Evolutionary conservation across 352 stramenopile species (phyloP), one percentile per base, ranked within the genome.

Genomic region (Pythium periplocum): DNA sequence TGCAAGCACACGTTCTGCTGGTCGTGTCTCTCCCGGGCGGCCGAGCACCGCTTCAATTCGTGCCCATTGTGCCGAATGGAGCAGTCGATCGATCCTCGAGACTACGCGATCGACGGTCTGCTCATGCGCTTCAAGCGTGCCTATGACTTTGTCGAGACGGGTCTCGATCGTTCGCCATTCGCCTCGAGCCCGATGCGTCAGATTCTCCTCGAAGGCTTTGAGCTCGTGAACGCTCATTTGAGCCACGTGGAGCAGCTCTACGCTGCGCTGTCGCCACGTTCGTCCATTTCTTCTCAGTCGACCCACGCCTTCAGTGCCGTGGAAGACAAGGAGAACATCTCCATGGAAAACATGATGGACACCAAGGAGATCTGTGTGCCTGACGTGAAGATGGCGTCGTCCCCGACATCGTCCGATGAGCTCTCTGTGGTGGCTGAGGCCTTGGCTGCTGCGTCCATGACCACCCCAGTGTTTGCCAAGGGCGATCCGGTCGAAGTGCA

Each of bases 1-100:
- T 92, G 81, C 55, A 66, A 61, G 4, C 81, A 92, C 66, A 86
- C 78, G 0, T 92, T 92, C 51, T 92, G 81, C 57, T 92, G 81
- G 78, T 84, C 81, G 58, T 92, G 81, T 53, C 62, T 92, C 32
- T 86, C 78, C 2, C 81, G 80, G 44, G 81, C 81, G 5, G 76
- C 68, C 17, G 72, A 87, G 57, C 78, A 87, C 52, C 70, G 75
- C n/a, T 88, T 91, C 68, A 65, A 83, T 34, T 86, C 78, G 6
- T 91, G 80, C 17, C 80, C 80, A 1, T 43, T 91, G 11, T 92
- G 81, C 57, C 81, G 81, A 37, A 75, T 71, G 35, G 72, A 70
- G 26, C 81, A 92, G 49, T 87, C 76, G 11, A 80, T 92, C 35
- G 81, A 92, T 39, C 81, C 81, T 39, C 76, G 81, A 0, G 81